phyloP scores from a whole-genome alignment of 768 basidiomycete species.

The Xerocomellus amylosporus region DNA sequence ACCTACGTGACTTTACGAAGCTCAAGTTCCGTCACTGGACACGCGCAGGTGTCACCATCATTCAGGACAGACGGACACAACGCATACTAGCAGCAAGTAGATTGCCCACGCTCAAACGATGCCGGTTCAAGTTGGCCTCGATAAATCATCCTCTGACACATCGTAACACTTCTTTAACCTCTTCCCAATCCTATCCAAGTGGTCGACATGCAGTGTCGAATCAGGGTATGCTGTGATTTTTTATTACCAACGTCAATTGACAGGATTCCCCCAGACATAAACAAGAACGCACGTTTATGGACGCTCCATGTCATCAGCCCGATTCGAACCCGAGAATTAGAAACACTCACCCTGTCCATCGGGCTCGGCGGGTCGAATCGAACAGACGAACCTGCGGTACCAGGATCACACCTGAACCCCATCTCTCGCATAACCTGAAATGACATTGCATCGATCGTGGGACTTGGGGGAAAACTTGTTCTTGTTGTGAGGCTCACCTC shows the following conservation, averaged over 20 bases:
- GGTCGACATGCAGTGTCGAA: conserved; percentile 36
- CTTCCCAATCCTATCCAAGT: conserved; percentile 51
- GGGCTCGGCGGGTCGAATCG: conserved; percentile 75
- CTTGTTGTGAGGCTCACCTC: conserved; percentile 43
- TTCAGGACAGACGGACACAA: background rate
- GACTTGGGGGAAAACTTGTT: background rate
- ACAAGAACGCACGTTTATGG: conserved; percentile 57
- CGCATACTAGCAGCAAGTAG: background rate
- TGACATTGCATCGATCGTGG: background rate
- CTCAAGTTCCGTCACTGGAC: background rate
- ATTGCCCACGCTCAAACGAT: conserved; percentile 1
- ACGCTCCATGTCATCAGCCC: background rate
- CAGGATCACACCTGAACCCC: conserved; percentile 71
- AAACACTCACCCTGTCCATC: conserved; percentile 40
- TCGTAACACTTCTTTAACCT: conserved; percentile 62
- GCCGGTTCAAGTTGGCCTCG: conserved; percentile 11
- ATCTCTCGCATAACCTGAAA: conserved; percentile 70
- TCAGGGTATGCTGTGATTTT: conserved; percentile 65
- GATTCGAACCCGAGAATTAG: background rate
- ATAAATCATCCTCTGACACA: conserved; percentile 52
- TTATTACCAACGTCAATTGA: background rate
- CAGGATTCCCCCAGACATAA: background rate
- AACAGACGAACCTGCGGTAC: conserved; percentile 79
- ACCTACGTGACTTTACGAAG: background rate
- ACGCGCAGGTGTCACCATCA: background rate